Evolutionary conservation across 345 rosid genomes (phyloP).

Genomic region (Eucalyptus shirleyi): DNA sequence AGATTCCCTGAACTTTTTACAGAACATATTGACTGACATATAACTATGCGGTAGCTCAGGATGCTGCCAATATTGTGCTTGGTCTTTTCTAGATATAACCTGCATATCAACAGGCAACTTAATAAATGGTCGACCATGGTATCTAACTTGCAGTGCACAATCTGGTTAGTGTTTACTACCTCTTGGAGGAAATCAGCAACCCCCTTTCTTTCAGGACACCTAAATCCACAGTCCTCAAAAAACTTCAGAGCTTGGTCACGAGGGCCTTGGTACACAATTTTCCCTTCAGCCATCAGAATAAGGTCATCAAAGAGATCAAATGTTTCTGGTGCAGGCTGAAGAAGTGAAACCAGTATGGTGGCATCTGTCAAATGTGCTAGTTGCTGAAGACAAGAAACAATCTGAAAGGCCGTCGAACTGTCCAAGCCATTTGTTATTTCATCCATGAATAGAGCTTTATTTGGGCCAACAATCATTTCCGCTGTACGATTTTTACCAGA

Average conservation of each 20-base stretch:
- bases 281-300: conserved; percentile 50
- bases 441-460: conserved; percentile 57
- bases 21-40: conserved; percentile 24
- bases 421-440: conserved; percentile 65
- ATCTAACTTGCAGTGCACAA: neutral
- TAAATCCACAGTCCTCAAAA: conserved; percentile 56
- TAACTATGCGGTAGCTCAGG: conserved; percentile 14
- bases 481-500: conserved; percentile 13
- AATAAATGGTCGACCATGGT: neutral
- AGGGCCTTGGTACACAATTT: conserved; percentile 49
- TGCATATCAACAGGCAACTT: neutral
- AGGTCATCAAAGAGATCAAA: conserved; percentile 56
- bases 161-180: neutral
- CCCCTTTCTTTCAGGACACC: conserved; percentile 51
- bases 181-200: conserved; percentile 62
- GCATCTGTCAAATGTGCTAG: conserved; percentile 45
- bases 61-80: conserved; percentile 42
- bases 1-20: conserved; percentile 19
- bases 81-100: conserved; percentile 64
- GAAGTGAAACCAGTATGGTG: conserved; percentile 45
- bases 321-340: conserved; percentile 63
- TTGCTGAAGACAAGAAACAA: conserved; percentile 46
- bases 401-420: conserved; percentile 60
- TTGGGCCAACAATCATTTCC: conserved; percentile 64
- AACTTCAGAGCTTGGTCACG: conserved; percentile 13